Evolutionary conservation across 169 alveolate species (phyloP).

Genomic region (Plasmodium gallinaceum): DNA sequence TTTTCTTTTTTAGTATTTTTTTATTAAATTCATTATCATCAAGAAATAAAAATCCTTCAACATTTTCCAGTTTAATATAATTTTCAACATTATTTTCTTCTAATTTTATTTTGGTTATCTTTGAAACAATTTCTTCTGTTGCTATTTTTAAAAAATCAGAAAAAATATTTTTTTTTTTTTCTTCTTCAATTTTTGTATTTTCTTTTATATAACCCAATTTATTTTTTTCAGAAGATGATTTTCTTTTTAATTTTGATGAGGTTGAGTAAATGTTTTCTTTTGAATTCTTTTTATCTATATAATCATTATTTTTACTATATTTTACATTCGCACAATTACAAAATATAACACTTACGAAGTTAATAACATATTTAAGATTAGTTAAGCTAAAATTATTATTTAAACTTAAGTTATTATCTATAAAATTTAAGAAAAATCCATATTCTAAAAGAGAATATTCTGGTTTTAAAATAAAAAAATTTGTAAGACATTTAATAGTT

Average conservation of each 20-base stretch:
- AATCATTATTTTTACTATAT: constrained; percentile 15
- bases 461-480: constrained; percentile 47
- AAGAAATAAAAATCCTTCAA: constrained; percentile 65
- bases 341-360: constrained; percentile 34
- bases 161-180: constrained; percentile 36
- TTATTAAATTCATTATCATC: constrained; percentile 47
- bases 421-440: constrained; percentile 43
- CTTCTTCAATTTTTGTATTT: constrained; percentile 13
- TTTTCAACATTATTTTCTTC: constrained; percentile 56
- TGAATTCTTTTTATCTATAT: background rate
- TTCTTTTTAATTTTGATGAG: background rate
- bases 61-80: constrained; percentile 26
- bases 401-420: constrained; percentile 8
- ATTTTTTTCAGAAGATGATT: constrained; percentile 8
- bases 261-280: background rate
- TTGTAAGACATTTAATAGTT: constrained; percentile 36
- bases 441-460: constrained; percentile 65
- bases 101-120: constrained; percentile 69
- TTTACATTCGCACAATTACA: constrained; percentile 64
- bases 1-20: constrained; percentile 57
- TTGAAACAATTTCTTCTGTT: constrained; percentile 61
- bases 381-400: constrained; percentile 6
- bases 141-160: constrained; percentile 66
- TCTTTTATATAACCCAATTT: background rate
- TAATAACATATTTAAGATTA: constrained; percentile 31